Evolutionary conservation across 495 filamentous ascomycete species (phyloP).

Genomic region (Xanthoparmelia taractica): DNA sequence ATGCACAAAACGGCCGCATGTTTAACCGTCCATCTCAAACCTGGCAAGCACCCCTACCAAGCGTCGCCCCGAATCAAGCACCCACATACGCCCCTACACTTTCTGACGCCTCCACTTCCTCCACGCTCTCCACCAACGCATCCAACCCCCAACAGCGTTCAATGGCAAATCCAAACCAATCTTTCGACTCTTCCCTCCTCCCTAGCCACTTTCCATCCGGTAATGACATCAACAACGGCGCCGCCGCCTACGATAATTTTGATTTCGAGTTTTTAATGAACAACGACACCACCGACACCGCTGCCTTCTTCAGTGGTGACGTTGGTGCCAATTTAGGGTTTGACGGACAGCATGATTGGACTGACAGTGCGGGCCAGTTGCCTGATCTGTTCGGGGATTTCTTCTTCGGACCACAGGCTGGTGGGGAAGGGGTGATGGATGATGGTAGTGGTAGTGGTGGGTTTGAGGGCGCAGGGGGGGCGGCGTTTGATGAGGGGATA

Average conservation of each 20-base stretch:
- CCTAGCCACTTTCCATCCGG: constrained; percentile 13
- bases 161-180: not conserved
- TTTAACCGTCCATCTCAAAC: constrained; percentile 5
- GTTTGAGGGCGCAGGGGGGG: not conserved
- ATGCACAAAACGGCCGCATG: constrained; percentile 16
- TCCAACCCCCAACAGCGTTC: constrained; percentile 29
- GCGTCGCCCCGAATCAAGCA: not conserved
- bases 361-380: constrained; percentile 60
- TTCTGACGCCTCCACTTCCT: constrained; percentile 1
- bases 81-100: constrained; percentile 22
- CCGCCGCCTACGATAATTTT: constrained; percentile 31
- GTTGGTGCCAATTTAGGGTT: constrained; percentile 64
- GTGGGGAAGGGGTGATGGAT: constrained; percentile 3
- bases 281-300: constrained; percentile 25
- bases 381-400: constrained; percentile 80
- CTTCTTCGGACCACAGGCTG: constrained; percentile 61
- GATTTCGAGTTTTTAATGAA: constrained; percentile 27
- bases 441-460: constrained; percentile 9
- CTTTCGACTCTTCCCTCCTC: not conserved
- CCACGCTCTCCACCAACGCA: constrained; percentile 12
- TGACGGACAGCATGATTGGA: constrained; percentile 71
- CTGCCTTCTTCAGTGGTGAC: constrained; percentile 34
- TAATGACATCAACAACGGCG: constrained; percentile 20
- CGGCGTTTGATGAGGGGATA: constrained; percentile 6
- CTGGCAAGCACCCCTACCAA: constrained; percentile 9